These are phyloP conservation scores for Irpex rosettiformis DNA, from an alignment of 1,284 basidiomycete species.

Conservation along the genomic window DNA sequence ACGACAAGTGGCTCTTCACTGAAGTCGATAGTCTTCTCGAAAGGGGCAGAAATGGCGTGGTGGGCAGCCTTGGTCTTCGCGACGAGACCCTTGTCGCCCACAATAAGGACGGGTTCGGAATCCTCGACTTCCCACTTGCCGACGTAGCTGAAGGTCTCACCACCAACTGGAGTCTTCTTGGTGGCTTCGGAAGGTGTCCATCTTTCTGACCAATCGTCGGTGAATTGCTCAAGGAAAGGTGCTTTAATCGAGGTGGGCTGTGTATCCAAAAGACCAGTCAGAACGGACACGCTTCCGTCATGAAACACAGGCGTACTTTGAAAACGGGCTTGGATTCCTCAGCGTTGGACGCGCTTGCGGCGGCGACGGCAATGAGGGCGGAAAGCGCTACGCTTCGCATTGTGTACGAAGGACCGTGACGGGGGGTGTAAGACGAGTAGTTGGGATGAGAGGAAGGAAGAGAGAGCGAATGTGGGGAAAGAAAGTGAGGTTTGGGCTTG, in stretches of 20 bases:
- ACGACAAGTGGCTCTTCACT: conserved; percentile 89
- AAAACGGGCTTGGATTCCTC: conserved; percentile 66
- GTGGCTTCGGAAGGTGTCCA: conserved; percentile 98
- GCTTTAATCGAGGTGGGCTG: conserved; percentile 83
- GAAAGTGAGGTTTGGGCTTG: conserved; percentile 7
- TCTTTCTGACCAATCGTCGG: conserved; percentile 83
- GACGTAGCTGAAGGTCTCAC: conserved; percentile 94
- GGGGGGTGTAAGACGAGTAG: conserved; percentile 27
- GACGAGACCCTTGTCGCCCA: conserved; percentile 86
- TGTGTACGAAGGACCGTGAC: conserved; percentile 64
- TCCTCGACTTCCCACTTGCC: conserved; percentile 98
- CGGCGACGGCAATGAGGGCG: conserved; percentile 61
- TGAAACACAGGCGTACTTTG: conserved; percentile 44
- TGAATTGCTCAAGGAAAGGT: conserved; percentile 98
- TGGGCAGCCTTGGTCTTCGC: conserved; percentile 92
- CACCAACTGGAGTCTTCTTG: conserved; percentile 92
- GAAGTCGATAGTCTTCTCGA: conserved; percentile 78
- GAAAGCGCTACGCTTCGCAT: conserved; percentile 86
- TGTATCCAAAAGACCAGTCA: not conserved
- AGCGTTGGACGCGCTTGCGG: conserved; percentile 51
- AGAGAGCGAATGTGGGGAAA: conserved; percentile 18
- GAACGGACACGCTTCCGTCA: not conserved
- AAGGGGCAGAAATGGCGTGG: conserved; percentile 96
- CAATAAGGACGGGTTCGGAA: conserved; percentile 66
- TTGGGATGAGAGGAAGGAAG: conserved; percentile 33